Conservation (phyloP, 257 asterid species). For the Solanum stenotomum region DNA sequence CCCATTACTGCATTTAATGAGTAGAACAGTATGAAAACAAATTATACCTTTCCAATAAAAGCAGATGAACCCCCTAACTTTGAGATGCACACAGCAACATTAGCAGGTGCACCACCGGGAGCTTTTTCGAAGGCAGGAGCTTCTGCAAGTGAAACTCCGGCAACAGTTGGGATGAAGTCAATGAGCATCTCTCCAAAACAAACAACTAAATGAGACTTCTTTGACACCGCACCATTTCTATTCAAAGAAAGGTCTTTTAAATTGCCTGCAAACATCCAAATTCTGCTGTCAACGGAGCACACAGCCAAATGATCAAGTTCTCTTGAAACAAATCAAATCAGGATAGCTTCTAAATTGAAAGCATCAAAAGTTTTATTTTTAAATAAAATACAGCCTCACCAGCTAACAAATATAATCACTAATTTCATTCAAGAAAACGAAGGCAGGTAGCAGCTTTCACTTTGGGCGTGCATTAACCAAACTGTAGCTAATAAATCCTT, state of each 20-base stretch:
- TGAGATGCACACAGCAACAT: conserved; percentile 79
- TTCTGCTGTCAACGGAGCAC: conserved; percentile 2
- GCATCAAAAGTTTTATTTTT: not conserved
- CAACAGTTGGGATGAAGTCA: conserved; percentile 82
- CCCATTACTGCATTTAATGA: not conserved
- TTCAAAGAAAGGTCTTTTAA: conserved; percentile 35
- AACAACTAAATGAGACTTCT: conserved; percentile 38
- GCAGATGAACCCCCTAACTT: conserved; percentile 89
- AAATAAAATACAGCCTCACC: not conserved
- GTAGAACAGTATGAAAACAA: not conserved
- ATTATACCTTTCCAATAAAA: conserved; percentile 74
- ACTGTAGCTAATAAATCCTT: not conserved
- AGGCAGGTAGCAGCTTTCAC: not conserved
- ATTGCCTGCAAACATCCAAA: conserved; percentile 35
- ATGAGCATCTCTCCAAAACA: conserved; percentile 94
- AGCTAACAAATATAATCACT: not conserved
- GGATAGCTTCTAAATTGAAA: not conserved
- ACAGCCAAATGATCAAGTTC: not conserved
- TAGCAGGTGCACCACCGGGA: conserved; percentile 93
- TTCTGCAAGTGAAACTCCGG: conserved; percentile 88
- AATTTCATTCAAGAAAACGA: not conserved
- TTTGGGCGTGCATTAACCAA: not conserved
- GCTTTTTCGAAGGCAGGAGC: conserved; percentile 87
- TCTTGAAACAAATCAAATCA: not conserved
- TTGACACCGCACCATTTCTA: conserved; percentile 21